phyloP scores from a whole-genome alignment of 352 stramenopile genomes.

The Globisporangium heterothallicum region DNA sequence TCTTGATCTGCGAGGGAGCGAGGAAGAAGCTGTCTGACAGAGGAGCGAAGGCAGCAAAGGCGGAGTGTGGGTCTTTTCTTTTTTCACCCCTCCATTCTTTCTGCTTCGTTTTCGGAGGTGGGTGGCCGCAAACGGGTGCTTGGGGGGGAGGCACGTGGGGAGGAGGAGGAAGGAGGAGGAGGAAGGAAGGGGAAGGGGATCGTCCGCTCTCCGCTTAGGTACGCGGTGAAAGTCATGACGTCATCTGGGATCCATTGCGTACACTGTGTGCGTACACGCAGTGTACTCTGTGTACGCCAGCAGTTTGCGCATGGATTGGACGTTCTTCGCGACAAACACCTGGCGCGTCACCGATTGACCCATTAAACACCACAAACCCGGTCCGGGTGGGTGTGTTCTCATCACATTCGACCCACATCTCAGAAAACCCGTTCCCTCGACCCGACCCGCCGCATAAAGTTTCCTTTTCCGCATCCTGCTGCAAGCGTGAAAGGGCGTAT shows the following conservation, averaged over 20 bases:
- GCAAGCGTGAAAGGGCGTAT: too few species aligned
- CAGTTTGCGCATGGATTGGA: background rate
- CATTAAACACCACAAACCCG: background rate
- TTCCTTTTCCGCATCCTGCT: too few species aligned
- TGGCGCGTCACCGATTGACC: background rate
- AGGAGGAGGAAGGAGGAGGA: background rate
- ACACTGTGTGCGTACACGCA: background rate
- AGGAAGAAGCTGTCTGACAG: conserved; percentile 5
- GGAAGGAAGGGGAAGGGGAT: background rate
- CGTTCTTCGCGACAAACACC: background rate
- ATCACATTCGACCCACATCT: background rate
- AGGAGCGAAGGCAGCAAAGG: background rate
- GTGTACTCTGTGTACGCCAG: background rate
- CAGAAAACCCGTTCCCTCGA: too few species aligned
- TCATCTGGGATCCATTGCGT: conserved; percentile 5
- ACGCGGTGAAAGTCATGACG: conserved; percentile 2
- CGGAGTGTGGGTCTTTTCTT: background rate
- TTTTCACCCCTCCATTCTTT: background rate
- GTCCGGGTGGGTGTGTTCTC: background rate
- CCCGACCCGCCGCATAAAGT: background rate
- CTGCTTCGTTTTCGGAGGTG: conserved; percentile 9
- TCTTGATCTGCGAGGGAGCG: conserved; percentile 4
- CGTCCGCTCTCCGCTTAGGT: background rate
- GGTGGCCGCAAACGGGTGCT: conserved; percentile 7
- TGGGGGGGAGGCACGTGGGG: conserved; percentile 1